These are phyloP conservation scores for Pseudomicrostroma phylloplanum DNA, from an alignment of 1,284 basidiomycete species.

Conservation along the genomic window DNA sequence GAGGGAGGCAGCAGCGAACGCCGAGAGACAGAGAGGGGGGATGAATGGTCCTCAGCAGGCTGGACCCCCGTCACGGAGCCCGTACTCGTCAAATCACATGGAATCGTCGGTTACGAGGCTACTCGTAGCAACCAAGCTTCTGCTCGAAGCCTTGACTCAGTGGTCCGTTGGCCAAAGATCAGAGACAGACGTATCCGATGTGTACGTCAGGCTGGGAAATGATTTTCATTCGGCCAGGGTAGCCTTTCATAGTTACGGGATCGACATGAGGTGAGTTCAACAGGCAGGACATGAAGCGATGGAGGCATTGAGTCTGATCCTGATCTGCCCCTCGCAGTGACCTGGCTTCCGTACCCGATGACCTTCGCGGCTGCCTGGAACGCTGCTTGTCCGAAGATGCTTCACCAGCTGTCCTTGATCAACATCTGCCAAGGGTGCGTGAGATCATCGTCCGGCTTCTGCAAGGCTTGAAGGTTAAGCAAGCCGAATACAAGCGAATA, in stretches of 20 bases:
- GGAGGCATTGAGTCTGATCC: not conserved
- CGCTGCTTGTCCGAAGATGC: slow-evolving; percentile 85
- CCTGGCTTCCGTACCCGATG: slow-evolving; percentile 77
- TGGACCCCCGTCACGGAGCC: slow-evolving; percentile 1
- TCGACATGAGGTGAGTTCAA: slow-evolving; percentile 76
- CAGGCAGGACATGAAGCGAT: not conserved
- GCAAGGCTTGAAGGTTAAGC: slow-evolving; percentile 84
- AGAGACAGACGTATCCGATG: slow-evolving; percentile 84
- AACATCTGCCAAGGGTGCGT: slow-evolving; percentile 83
- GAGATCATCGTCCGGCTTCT: slow-evolving; percentile 86
- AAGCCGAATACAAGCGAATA: slow-evolving; percentile 63
- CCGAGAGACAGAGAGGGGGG: not conserved
- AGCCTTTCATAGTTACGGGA: slow-evolving; percentile 77
- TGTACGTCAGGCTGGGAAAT: slow-evolving; percentile 92
- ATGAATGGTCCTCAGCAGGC: not conserved
- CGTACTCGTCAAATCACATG: slow-evolving; percentile 53
- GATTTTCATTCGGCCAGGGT: slow-evolving; percentile 90
- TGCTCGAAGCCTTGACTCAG: slow-evolving; percentile 81
- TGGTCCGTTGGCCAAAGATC: slow-evolving; percentile 59
- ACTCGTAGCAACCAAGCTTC: slow-evolving; percentile 86
- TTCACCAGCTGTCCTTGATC: slow-evolving; percentile 72
- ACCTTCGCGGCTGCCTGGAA: slow-evolving; percentile 81
- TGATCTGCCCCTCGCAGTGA: slow-evolving; percentile 59
- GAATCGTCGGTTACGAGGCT: slow-evolving; percentile 89
- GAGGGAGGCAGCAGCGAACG: not conserved